These are phyloP conservation scores for Gossypium armourianum DNA, from an alignment of 441 rosid genomes.

Conservation along the genomic window DNA sequence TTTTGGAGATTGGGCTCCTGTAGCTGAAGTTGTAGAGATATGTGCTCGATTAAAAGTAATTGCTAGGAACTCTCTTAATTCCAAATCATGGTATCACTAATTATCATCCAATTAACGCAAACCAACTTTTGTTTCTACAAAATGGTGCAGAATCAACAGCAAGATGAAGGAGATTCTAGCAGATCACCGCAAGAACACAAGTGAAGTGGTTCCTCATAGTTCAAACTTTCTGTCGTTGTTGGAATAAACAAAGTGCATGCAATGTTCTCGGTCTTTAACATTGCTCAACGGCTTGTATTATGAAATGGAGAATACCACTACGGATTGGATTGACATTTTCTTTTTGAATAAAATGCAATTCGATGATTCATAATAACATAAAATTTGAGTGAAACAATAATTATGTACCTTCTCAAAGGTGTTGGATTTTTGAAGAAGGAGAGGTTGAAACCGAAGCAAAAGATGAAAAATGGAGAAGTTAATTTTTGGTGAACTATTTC, in stretches of 20 bases:
- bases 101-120: slow-evolving; percentile 9
- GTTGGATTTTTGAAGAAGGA: too few species aligned
- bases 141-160: slow-evolving; percentile 32
- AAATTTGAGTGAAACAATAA: too few species aligned
- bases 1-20: slow-evolving; percentile 59
- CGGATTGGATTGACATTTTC: too few species aligned
- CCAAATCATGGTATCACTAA: not conserved
- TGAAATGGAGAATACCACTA: not conserved
- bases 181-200: slow-evolving; percentile 19
- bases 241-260: not conserved
- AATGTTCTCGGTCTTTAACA: not conserved
- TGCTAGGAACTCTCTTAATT: slow-evolving; percentile 2
- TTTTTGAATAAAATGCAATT: too few species aligned
- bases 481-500: too few species aligned
- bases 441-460: too few species aligned
- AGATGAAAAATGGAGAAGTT: too few species aligned
- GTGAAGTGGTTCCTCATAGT: slow-evolving; percentile 12
- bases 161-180: slow-evolving; percentile 18
- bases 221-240: not conserved
- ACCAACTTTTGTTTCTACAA: slow-evolving; percentile 21
- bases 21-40: slow-evolving; percentile 43
- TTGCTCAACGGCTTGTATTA: too few species aligned
- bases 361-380: too few species aligned
- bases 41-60: slow-evolving; percentile 46
- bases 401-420: too few species aligned